Base-by-base conservation (phyloP, 305 asterid species). In the Fraxinus platypoda region DNA sequence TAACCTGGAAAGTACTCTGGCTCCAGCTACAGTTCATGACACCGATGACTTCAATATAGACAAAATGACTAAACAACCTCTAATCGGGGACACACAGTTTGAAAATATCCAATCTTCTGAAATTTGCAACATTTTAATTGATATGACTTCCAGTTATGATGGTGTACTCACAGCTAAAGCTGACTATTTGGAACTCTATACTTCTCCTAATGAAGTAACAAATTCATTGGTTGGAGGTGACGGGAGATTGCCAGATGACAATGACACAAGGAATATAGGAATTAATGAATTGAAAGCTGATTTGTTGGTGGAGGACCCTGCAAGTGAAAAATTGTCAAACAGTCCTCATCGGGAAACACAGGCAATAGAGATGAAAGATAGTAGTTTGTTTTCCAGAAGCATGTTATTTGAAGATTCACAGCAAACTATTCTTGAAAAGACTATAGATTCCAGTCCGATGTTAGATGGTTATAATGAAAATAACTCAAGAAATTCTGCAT, bases 321-420 rank as follows among this genome's bases (percentile, higher is more conserved):
- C 81, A 54, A 15, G 38, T 80, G 34, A 64, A 84, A 83, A 68
- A 75, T 64, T 76, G 52, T 77, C 86, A 43, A 74, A 70, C 73
- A 81, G 59, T 85, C 86, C 81, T 81, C 83, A 74, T 83, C 83
- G 79, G 82, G 91, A 81, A 57, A 79, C 81, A 37, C 82, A 78
- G 80, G 76, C 77, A 76, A 79, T 72, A 33, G 88, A 83, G 66
- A 72, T 73, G 80, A 82, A 85, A 41, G 30, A 79, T 74, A 73
- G 85, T 75, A 80, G 85, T 80, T 68, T 83, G 41, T 74, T 76
- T 71, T 64, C 87, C 46, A 83, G 75, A 84, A 88, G 70, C 84
- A 78, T 75, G 78, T 74, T 74, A 28, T 73, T n/a, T 76, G 87
- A 85, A 33, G 87, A 86, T 80, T 85, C 87, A 66, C 85, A 75